phyloP scores from a whole-genome alignment of 192 early-diverging fungal genomes.

The Phlyctochytrium bullatum region DNA sequence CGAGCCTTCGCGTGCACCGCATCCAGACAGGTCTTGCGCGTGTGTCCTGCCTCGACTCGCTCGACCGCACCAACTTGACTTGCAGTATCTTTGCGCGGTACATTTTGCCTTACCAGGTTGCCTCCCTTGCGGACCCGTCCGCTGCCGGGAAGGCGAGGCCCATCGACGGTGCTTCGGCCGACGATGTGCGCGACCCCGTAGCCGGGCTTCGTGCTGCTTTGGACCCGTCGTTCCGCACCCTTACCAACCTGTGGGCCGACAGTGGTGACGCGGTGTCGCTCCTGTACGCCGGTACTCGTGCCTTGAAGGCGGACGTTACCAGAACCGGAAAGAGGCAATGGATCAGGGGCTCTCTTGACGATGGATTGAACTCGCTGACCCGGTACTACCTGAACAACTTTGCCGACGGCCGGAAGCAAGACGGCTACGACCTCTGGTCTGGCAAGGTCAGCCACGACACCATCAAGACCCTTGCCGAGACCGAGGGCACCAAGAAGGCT shows the following conservation, averaged over 20 bases:
- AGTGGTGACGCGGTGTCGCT: conserved; percentile 52
- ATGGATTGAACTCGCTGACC: conserved; percentile 53
- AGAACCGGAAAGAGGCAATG: conserved; percentile 37
- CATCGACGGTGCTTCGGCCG: conserved; percentile 29
- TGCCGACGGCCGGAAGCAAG: conserved; percentile 46
- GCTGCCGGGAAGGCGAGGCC: conserved; percentile 17
- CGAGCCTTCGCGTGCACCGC: conserved; percentile 3
- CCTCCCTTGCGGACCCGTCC: conserved; percentile 25
- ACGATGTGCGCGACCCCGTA: conserved; percentile 37
- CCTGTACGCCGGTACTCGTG: conserved; percentile 57
- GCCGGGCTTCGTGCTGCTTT: conserved; percentile 26
- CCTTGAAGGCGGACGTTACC: conserved; percentile 47
- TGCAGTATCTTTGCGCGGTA: conserved; percentile 49
- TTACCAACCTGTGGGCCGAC: conserved; percentile 54
- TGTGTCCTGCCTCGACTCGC: conserved; percentile 52
- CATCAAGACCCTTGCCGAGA: conserved; percentile 15
- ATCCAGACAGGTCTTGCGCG: conserved; percentile 50
- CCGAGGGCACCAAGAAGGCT: conserved; percentile 33
- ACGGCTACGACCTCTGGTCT: conserved; percentile 50
- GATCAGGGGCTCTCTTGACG: conserved; percentile 37
- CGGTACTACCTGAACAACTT: conserved; percentile 61
- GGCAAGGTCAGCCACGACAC: conserved; percentile 28
- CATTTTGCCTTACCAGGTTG: conserved; percentile 48
- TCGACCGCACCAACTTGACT: conserved; percentile 58
- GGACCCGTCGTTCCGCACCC: conserved; percentile 5